Base-by-base conservation (phyloP, 768 basidiomycete species). In the Coprinellus micaceus region DNA sequence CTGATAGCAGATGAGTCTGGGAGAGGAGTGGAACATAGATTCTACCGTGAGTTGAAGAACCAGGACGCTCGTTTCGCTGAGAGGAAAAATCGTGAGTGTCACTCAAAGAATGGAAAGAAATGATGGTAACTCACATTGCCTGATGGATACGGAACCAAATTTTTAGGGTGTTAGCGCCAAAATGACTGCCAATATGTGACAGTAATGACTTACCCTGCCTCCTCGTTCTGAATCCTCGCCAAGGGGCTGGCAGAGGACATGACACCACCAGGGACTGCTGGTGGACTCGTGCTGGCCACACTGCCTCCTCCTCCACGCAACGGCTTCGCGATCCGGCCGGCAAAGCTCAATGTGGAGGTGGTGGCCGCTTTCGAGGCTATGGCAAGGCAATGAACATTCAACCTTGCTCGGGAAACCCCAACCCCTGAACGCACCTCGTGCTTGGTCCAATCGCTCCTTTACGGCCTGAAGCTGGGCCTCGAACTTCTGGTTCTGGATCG, bases 401-500 rank as follows among this genome's bases (percentile, higher is more conserved):
- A 13, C 25, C 33, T 12, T n/a, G 33, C 13, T 19, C 29, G 44
- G 53, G 19, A 5, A 43, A 51, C 19, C 29, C 29, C 46, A 47
- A 52, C 37, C 51, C 54, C 29, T 53, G 54, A 51, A 37, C 83
- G 68, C 71, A 95, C 95, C 91, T 72, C 93, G 83, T 56, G 94
- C 91, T 69, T 94, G 92, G 70, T 95, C 92, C 57, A 98, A 77
- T 53, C 94, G 82, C 65, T 96, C 92, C 71, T 90, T 90, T 61
- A 98, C 89, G 22, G 89, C 87, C 69, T 95, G 91, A 50, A 98
- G 74, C 70, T 97, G 94, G 39, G 85, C 82, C 73, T 98, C 94
- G 74, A 94, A 96, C 74, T 94, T 97, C 80, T 91, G 86, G 71
- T 98, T 94, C 77, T 95, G 92, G 58, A 89, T 72, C n/a, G 88